Percentiles rank a stretch among this genome's conserved stretches.
Conservation (phyloP, 148 eudicot genomes). For the Diospyros lotus region DNA sequence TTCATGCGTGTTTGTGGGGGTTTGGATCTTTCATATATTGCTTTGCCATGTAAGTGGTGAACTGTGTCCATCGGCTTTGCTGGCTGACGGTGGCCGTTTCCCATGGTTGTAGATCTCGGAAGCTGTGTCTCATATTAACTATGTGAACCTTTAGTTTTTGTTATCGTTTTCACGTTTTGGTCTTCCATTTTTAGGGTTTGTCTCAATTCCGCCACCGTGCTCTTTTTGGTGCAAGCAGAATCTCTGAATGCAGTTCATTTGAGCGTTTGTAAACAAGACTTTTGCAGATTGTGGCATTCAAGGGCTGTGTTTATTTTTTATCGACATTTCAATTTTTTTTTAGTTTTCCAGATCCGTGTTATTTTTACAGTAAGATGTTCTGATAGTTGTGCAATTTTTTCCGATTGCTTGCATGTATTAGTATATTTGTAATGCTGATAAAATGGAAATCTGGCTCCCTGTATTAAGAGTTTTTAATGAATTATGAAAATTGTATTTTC, state of each 20-base stretch:
- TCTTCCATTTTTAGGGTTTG: neutral
- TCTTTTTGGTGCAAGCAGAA: neutral
- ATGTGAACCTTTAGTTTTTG: neutral
- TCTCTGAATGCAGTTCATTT: conserved; percentile 6
- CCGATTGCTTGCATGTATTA: neutral
- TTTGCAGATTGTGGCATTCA: conserved; percentile 5
- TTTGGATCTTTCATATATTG: conserved; percentile 9
- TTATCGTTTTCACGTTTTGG: neutral
- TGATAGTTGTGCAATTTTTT: neutral
- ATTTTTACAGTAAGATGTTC: conserved; percentile 2
- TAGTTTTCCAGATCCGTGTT: conserved; percentile 5
- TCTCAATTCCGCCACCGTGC: neutral
- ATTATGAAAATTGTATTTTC: neutral
- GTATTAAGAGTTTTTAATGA: too few species aligned
- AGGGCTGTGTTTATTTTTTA: neutral
- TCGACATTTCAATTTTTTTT: neutral
- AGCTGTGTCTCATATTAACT: neutral
- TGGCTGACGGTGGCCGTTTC: neutral
- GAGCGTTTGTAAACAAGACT: neutral
- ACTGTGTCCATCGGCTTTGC: conserved; percentile 11
- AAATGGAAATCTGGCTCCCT: neutral
- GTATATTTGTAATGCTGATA: neutral
- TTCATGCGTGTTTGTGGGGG: conserved; percentile 7
- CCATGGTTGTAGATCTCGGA: conserved; percentile 11
- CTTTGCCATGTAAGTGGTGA: neutral